A percentile compares a stretch with the other conserved stretches of the same genome.
These are phyloP conservation scores for Phylloboletellus chloephorus DNA, from an alignment of 1,284 basidiomycete genomes.

Conservation along the genomic window DNA sequence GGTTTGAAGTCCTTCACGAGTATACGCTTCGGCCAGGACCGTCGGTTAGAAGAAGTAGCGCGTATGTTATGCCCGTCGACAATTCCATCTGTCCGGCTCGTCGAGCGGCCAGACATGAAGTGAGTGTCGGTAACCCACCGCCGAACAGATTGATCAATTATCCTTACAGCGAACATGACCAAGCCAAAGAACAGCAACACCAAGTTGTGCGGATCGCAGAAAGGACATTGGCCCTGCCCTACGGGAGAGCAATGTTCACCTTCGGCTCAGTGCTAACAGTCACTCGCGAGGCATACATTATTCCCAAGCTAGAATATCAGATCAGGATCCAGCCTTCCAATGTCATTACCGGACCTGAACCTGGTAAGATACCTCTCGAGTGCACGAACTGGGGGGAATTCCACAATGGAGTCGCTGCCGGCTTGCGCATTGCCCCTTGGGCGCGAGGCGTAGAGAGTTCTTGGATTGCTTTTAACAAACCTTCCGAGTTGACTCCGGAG, in stretches of 20 bases:
- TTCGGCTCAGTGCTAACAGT: conserved; percentile 72
- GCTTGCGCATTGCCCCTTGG: conserved; percentile 75
- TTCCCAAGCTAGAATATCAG: conserved; percentile 77
- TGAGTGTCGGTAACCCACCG: conserved; percentile 32
- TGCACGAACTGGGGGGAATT: conserved; percentile 91
- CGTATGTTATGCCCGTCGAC: conserved; percentile 80
- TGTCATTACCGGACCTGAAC: conserved; percentile 56
- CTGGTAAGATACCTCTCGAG: conserved; percentile 63
- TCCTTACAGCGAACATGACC: conserved; percentile 65
- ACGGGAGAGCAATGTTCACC: conserved; percentile 85
- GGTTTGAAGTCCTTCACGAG: conserved; percentile 69
- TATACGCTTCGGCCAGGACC: conserved; percentile 83
- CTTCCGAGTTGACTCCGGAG: conserved; percentile 78
- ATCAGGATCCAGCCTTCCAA: conserved; percentile 72
- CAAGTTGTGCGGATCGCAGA: conserved; percentile 76
- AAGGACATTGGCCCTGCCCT: conserved; percentile 78
- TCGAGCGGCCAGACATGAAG: conserved; percentile 71
- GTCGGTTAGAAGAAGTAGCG: conserved; percentile 80
- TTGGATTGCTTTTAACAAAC: conserved; percentile 92
- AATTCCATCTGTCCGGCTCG: conserved; percentile 58
- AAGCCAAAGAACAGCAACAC: conserved; percentile 74
- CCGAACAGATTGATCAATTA: neutral
- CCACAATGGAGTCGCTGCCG: conserved; percentile 94
- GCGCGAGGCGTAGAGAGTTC: conserved; percentile 80
- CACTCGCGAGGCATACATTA: conserved; percentile 69